A percentile compares a stretch with the other conserved stretches of the same genome.
phyloP scores from a whole-genome alignment of 192 early-diverging fungal genomes.

The Entrophospora sp. region DNA sequence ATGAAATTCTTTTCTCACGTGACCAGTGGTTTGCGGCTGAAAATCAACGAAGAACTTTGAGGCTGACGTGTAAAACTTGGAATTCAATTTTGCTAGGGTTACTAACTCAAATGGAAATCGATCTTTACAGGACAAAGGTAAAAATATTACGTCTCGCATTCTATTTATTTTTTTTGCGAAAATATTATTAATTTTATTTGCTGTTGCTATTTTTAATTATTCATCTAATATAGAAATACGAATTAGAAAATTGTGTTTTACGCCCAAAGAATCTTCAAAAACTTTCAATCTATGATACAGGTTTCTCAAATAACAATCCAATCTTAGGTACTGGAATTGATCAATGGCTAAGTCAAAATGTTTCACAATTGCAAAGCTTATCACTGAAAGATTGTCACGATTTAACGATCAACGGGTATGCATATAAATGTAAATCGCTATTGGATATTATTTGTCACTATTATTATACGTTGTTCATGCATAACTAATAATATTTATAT shows the following conservation, averaged over 20 bases:
- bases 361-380: not conserved
- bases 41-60: not conserved
- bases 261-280: not conserved
- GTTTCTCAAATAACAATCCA: too few relatives aligned
- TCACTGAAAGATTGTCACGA: not conserved
- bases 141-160: too few relatives aligned
- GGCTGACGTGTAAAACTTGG: not conserved
- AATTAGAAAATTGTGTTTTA: not conserved
- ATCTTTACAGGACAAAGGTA: not conserved
- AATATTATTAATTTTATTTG: too few relatives aligned
- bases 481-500: too few relatives aligned
- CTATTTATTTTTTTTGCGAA: too few relatives aligned
- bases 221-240: not conserved
- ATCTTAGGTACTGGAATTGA: not conserved
- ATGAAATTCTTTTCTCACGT: too few relatives aligned
- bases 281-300: too few relatives aligned
- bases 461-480: too few relatives aligned
- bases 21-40: not conserved
- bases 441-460: not conserved
- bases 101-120: not conserved
- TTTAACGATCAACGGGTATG: not conserved
- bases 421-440: not conserved
- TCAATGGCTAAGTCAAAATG: not conserved
- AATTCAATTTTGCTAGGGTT: not conserved
- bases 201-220: too few relatives aligned